phyloP scores from a whole-genome alignment of 2,329 filamentous ascomycete species.

The Colletotrichum navitas region DNA sequence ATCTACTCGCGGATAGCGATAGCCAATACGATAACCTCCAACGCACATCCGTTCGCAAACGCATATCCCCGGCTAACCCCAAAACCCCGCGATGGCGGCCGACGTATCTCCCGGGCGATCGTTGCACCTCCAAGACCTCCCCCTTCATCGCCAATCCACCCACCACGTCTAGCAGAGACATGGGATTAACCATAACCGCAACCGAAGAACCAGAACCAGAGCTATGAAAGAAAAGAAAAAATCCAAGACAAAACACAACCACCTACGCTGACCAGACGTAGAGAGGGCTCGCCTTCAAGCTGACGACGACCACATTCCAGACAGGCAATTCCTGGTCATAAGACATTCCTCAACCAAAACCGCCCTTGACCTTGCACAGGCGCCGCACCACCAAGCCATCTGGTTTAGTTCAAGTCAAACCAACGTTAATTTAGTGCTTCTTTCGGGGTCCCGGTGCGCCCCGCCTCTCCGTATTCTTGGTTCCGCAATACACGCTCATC shows the following conservation, averaged over 20 bases:
- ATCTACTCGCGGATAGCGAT: not conserved
- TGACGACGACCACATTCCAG: not conserved
- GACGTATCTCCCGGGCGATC: not conserved
- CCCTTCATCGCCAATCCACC: constrained; percentile 6
- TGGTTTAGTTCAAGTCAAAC: constrained; percentile 22
- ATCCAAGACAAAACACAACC: not conserved
- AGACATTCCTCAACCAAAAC: not conserved
- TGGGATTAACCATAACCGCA: constrained; percentile 23
- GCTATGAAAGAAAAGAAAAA: no score
- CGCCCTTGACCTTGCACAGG: not conserved
- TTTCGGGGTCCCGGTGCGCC: not conserved
- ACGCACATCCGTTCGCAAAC: constrained; percentile 8
- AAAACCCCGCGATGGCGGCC: constrained; percentile 25
- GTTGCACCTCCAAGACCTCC: not conserved
- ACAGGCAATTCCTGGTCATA: not conserved
- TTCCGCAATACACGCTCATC: not conserved
- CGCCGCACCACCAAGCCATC: constrained; percentile 18
- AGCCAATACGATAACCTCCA: not conserved
- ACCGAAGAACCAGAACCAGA: not conserved
- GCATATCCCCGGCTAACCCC: constrained; percentile 24
- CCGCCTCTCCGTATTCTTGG: not conserved
- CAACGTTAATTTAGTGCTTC: constrained; percentile 39
- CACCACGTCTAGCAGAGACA: not conserved
- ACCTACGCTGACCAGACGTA: not conserved
- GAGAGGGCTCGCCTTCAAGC: not conserved